These are phyloP conservation scores for Tolypocladium ovalisporum DNA, from an alignment of 2,329 filamentous ascomycete species.

Conservation along the genomic window DNA sequence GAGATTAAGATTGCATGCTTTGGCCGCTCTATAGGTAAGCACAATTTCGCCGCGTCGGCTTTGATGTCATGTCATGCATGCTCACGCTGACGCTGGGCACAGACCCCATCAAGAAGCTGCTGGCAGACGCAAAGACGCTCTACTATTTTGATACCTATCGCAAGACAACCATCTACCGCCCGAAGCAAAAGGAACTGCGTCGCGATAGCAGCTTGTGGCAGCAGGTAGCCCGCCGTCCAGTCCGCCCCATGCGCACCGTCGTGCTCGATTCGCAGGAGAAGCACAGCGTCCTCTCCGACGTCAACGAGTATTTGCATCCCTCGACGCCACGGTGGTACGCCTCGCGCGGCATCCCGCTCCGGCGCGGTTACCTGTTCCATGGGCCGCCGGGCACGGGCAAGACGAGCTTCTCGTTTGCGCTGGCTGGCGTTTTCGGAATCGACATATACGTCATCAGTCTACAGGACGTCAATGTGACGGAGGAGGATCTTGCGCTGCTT, in stretches of 20 bases:
- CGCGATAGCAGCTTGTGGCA: slow-evolving; percentile 40
- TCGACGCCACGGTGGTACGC: slow-evolving; percentile 63
- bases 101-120: slow-evolving; percentile 44
- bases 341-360: slow-evolving; percentile 62
- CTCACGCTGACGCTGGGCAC: background rate
- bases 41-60: background rate
- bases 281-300: slow-evolving; percentile 53
- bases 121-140: slow-evolving; percentile 40
- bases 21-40: slow-evolving; percentile 28
- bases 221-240: slow-evolving; percentile 50
- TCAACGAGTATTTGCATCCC: slow-evolving; percentile 69
- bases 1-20: slow-evolving; percentile 43
- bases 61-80: background rate
- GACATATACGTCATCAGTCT: slow-evolving; percentile 52
- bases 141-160: slow-evolving; percentile 42
- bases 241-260: slow-evolving; percentile 63
- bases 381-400: slow-evolving; percentile 69
- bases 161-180: slow-evolving; percentile 48
- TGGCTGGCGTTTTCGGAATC: slow-evolving; percentile 55
- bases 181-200: slow-evolving; percentile 32
- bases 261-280: slow-evolving; percentile 61
- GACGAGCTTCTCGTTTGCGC: slow-evolving; percentile 53
- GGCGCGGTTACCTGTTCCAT: slow-evolving; percentile 68
- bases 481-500: slow-evolving; percentile 47
- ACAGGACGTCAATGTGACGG: slow-evolving; percentile 47